Evolutionary conservation across 2,329 filamentous ascomycete species (phyloP).

Genomic region (Aspergillus bombycis): DNA sequence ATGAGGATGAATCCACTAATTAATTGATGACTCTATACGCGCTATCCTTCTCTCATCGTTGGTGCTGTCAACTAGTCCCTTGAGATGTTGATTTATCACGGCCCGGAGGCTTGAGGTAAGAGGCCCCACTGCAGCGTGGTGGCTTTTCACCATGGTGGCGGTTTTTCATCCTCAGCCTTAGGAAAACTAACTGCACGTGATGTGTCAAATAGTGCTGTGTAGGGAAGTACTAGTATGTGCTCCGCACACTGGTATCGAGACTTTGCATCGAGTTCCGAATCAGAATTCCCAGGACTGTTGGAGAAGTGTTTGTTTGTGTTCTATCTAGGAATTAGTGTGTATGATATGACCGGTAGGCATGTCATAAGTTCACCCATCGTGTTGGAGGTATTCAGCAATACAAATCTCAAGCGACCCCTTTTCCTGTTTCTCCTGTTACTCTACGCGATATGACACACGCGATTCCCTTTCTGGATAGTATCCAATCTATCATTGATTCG

Average conservation of each 20-base stretch:
- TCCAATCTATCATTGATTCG: neutral
- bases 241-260: neutral
- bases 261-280: neutral
- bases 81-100: neutral
- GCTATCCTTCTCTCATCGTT: neutral
- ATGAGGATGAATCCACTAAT: constrained; percentile 15
- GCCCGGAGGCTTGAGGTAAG: neutral
- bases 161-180: neutral
- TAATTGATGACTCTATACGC: neutral
- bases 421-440: neutral
- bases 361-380: too few species aligned
- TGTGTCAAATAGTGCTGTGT: neutral
- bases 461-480: neutral
- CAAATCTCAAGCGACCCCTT: neutral
- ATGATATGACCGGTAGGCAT: too few species aligned
- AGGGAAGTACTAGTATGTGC: neutral
- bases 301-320: neutral
- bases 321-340: neutral
- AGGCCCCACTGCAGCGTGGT: neutral
- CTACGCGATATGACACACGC: neutral
- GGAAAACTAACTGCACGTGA: neutral
- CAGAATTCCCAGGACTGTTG: neutral
- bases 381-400: too few species aligned
- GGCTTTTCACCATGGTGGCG: neutral
- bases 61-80: neutral